These are phyloP conservation scores for Dipteronia dyeriana DNA, from an alignment of 345 rosid genomes.

Conservation along the genomic window DNA sequence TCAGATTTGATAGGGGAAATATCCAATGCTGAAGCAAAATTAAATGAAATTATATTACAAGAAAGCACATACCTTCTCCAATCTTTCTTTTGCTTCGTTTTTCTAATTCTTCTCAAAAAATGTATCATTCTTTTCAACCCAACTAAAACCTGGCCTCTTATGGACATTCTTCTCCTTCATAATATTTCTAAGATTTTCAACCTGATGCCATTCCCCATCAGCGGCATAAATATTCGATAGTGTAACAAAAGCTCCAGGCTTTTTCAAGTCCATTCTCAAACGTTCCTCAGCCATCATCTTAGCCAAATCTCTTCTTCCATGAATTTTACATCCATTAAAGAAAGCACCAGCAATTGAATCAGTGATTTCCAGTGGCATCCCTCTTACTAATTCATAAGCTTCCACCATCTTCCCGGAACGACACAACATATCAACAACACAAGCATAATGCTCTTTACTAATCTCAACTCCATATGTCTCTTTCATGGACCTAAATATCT, in stretches of 20 bases:
- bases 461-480: constrained; percentile 26
- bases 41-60: neutral
- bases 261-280: constrained; percentile 29
- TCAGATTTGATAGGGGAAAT: neutral
- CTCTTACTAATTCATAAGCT: constrained; percentile 40
- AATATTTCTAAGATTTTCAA: constrained; percentile 42
- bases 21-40: neutral
- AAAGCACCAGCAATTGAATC: constrained; percentile 51
- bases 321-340: constrained; percentile 47
- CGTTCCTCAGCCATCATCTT: constrained; percentile 32
- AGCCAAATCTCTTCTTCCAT: constrained; percentile 46
- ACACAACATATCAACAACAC: constrained; percentile 60
- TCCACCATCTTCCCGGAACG: constrained; percentile 51
- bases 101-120: neutral
- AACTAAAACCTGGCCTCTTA: constrained; percentile 48
- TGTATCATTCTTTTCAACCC: constrained; percentile 27
- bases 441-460: constrained; percentile 49
- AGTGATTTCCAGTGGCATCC: constrained; percentile 33
- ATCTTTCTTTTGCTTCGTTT: neutral
- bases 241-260: constrained; percentile 43
- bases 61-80: constrained; percentile 7
- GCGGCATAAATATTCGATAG: constrained; percentile 53
- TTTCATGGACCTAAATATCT: constrained; percentile 45
- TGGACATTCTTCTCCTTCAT: constrained; percentile 43
- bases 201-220: constrained; percentile 42